These are phyloP conservation scores for Vicia faba DNA, from an alignment of 306 rosid species.

Conservation along the genomic window DNA sequence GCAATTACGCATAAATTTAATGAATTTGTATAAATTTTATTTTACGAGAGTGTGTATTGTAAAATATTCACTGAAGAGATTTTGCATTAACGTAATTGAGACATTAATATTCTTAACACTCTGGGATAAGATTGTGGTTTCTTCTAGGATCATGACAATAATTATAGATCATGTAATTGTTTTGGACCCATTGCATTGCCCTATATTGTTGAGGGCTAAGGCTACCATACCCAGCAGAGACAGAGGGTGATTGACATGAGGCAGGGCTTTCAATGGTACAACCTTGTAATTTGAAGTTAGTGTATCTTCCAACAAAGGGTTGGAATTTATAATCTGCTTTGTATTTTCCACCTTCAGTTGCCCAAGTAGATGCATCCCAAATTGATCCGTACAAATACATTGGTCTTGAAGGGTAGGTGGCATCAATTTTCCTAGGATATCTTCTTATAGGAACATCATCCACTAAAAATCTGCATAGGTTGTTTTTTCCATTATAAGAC, in stretches of 20 bases:
- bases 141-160: slow-evolving; percentile 82
- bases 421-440: slow-evolving; percentile 69
- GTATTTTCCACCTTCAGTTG: slow-evolving; percentile 93
- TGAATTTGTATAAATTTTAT: neutral
- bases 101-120: slow-evolving; percentile 47
- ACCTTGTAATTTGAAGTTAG: slow-evolving; percentile 61
- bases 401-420: slow-evolving; percentile 77
- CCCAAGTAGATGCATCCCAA: slow-evolving; percentile 99
- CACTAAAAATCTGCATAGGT: slow-evolving; percentile 66
- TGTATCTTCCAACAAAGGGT: slow-evolving; percentile 75
- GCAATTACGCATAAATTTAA: neutral
- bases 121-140: slow-evolving; percentile 74
- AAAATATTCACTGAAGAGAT: neutral
- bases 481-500: slow-evolving; percentile 31
- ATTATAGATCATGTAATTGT: slow-evolving; percentile 69
- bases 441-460: slow-evolving; percentile 88
- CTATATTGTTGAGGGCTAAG: slow-evolving; percentile 57
- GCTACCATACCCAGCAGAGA: slow-evolving; percentile 46
- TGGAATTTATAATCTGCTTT: slow-evolving; percentile 82
- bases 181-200: slow-evolving; percentile 80
- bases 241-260: slow-evolving; percentile 59
- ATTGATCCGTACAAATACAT: slow-evolving; percentile 90
- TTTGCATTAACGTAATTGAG: too few species aligned
- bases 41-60: neutral
- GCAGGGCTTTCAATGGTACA: slow-evolving; percentile 44